These are phyloP conservation scores for Ilyonectria mors-panacis DNA, from an alignment of 2,329 filamentous ascomycete species.

Conservation along the genomic window DNA sequence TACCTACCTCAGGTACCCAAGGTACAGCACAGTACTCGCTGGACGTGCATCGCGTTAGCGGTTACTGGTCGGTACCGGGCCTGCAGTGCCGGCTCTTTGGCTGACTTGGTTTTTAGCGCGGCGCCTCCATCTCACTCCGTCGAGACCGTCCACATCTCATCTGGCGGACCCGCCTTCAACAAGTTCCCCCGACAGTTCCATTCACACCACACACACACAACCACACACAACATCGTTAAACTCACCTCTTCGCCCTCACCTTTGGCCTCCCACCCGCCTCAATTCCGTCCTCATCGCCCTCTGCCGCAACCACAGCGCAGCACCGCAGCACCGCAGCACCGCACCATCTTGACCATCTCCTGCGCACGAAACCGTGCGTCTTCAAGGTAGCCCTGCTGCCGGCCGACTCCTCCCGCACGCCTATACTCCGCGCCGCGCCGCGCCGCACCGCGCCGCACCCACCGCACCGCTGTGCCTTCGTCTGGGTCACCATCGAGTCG, in stretches of 20 bases:
- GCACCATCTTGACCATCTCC: background rate
- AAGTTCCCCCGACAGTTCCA: slow-evolving; percentile 22
- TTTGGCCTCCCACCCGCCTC: background rate
- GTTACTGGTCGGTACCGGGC: background rate
- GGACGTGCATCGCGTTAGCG: background rate
- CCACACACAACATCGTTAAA: slow-evolving; percentile 10
- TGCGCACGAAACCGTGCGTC: background rate
- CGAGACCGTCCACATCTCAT: slow-evolving; percentile 13
- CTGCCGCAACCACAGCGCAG: background rate
- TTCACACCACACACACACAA: slow-evolving; percentile 22
- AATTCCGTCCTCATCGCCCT: background rate
- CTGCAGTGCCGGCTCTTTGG: background rate
- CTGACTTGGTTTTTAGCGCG: slow-evolving; percentile 14
- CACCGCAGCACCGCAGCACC: background rate
- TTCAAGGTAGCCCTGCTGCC: background rate
- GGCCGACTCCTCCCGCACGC: background rate
- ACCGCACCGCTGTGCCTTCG: slow-evolving; percentile 5
- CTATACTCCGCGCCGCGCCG: slow-evolving; percentile 12
- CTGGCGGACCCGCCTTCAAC: slow-evolving; percentile 17
- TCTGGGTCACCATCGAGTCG: slow-evolving; percentile 1
- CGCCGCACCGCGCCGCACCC: slow-evolving; percentile 3
- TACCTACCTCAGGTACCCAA: background rate
- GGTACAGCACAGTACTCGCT: background rate
- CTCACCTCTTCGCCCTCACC: slow-evolving; percentile 5
- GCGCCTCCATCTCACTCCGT: slow-evolving; percentile 26